Evolutionary conservation across 2,329 filamentous ascomycete species (phyloP), one percentile per base, ranked within the genome.

Genomic region (Sporothrix pseudoabietina): DNA sequence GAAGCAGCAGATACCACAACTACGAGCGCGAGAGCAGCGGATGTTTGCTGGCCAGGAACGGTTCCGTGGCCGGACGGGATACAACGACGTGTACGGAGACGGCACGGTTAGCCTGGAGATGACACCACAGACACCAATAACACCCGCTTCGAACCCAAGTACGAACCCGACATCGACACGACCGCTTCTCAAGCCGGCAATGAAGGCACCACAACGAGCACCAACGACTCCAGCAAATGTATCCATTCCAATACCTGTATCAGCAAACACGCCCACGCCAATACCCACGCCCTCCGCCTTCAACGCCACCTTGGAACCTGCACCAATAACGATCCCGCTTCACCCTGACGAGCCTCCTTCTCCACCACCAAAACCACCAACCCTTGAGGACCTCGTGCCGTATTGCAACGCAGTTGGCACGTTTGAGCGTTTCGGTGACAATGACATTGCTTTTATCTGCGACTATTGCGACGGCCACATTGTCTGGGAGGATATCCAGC

Each of bases 401-500:
- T 80, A 82, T 32, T 89, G 87, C 79, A 87, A 87, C 76, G 78
- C 79, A 4, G 82, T 87, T 1, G 88, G 88, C n/a, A 81, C 82
- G 39, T 89, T 89, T 74, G 85, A 88, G 79, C 83, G 87, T 16
- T 85, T 89, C 71, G 86, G 84, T 57, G 85, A 88, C 44, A 78
- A 80, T 54, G 87, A 89, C 74, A 83, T 88, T 66, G 87, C 85
- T 8, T 89, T 89, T 77, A 82, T 88, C 8, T 90, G 88, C 80
- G 87, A 90, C 80, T 89, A 86, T 77, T 89, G 88, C 80, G 87
- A 89, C 77, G 88, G 88, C 1, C 87, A 87, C 77, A 80, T 89
- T 32, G 80, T 89, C 30, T 89, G 88, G 88, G 83, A 87, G 73
- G 86, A 90, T 77, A 77, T 89, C 44, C 82, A 84, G 75, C 81